Evolutionary conservation across 2,329 filamentous ascomycete genomes (phyloP).

Genomic region (Corynespora cassiicola): DNA sequence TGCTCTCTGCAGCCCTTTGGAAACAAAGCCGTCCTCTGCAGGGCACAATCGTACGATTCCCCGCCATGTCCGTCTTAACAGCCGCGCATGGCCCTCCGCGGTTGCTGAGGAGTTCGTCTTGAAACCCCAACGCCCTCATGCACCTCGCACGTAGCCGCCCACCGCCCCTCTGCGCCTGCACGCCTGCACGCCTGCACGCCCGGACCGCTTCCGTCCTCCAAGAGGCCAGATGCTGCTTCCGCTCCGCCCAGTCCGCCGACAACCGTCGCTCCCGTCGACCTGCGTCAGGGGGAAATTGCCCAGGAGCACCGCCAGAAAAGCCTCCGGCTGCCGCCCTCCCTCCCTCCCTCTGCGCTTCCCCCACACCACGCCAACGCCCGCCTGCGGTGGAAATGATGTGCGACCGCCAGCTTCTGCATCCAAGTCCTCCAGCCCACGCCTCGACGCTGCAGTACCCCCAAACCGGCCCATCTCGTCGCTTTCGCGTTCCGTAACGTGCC

Average conservation of each 20-base stretch:
- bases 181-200: conserved; percentile 7
- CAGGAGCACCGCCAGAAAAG: background rate
- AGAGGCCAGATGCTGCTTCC: conserved; percentile 5
- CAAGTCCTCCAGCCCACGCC: too few species aligned
- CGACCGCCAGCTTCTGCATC: background rate
- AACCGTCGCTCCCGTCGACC: conserved; percentile 4
- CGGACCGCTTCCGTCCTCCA: conserved; percentile 11
- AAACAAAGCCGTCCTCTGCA: conserved; percentile 18
- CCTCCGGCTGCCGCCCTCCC: too few species aligned
- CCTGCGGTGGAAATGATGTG: conserved; percentile 3
- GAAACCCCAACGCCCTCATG: conserved; percentile 18
- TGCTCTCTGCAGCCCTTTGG: conserved; percentile 23
- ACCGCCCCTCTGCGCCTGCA: conserved; percentile 4
- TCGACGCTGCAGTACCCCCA: too few species aligned
- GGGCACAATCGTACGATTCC: conserved; percentile 26
- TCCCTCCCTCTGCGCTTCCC: too few species aligned
- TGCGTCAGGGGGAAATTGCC: conserved; percentile 13
- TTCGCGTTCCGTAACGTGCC: too few species aligned
- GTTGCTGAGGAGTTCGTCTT: conserved; percentile 4
- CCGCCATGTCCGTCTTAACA: background rate
- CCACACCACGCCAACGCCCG: background rate
- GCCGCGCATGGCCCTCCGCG: conserved; percentile 1
- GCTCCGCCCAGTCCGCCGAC: too few species aligned
- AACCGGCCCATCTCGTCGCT: too few species aligned
- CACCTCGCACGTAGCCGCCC: conserved; percentile 19